These are phyloP conservation scores for Rubia tinctorum DNA, from an alignment of 305 asterid genomes.

Conservation along the genomic window DNA sequence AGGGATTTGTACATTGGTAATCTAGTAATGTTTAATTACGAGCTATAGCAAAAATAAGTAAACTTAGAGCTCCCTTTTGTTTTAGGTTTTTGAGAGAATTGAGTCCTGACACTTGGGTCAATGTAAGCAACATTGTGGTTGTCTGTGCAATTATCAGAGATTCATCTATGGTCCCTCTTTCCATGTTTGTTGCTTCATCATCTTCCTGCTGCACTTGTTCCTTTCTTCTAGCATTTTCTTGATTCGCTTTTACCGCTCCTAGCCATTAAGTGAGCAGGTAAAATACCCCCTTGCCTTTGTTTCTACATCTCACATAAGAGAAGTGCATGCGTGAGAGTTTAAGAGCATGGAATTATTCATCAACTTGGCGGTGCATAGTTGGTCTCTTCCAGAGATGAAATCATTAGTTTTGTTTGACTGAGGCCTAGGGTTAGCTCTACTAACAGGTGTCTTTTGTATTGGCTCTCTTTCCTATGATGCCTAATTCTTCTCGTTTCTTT, in stretches of 20 bases:
- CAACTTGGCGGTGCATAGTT: neutral
- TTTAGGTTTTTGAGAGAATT: constrained; percentile 22
- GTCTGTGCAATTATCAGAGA: constrained; percentile 17
- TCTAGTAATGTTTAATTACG: neutral
- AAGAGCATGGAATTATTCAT: neutral
- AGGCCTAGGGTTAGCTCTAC: neutral
- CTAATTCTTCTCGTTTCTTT: constrained; percentile 4
- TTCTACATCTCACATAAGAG: neutral
- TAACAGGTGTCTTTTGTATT: neutral
- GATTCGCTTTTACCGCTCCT: constrained; percentile 7
- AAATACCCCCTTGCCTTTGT: neutral
- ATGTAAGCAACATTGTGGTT: constrained; percentile 18
- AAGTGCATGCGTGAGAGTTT: neutral
- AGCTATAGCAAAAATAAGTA: constrained; percentile 6
- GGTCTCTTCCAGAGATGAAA: constrained; percentile 1
- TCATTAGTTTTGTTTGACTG: neutral
- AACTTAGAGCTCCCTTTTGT: constrained; percentile 15
- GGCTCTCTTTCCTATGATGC: neutral
- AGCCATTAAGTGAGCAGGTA: neutral
- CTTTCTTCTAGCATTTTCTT: constrained; percentile 20
- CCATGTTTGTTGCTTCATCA: constrained; percentile 17
- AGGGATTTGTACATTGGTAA: constrained; percentile 2
- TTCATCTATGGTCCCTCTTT: constrained; percentile 16
- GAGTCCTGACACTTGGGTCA: constrained; percentile 20
- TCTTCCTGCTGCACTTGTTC: constrained; percentile 26